Conservation (phyloP, 2,329 filamentous ascomycete species). For the Arthrobotrys conoides region DNA sequence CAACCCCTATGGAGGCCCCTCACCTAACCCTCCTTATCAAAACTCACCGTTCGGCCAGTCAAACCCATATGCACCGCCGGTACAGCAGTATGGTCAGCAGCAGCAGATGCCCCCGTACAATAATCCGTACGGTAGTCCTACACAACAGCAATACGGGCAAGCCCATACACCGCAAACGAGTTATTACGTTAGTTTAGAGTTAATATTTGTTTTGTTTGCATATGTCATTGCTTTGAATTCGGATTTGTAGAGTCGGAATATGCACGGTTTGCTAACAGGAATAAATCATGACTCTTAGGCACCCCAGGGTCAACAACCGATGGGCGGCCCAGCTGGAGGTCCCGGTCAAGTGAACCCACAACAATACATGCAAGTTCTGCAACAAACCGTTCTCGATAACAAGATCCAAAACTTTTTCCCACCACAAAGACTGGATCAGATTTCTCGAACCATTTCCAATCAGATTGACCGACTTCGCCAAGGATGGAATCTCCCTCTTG, state of each 20-base stretch:
- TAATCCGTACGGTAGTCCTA: conserved; percentile 40
- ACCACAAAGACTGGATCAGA: conserved; percentile 43
- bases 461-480: conserved; percentile 62
- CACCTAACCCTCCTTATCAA: conserved; percentile 27
- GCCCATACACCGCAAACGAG: conserved; percentile 37
- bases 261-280: not conserved
- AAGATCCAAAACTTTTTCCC: conserved; percentile 59
- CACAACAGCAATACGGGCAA: conserved; percentile 50
- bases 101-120: conserved; percentile 37
- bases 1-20: conserved; percentile 39
- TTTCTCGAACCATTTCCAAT: conserved; percentile 22
- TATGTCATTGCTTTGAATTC: conserved; percentile 17
- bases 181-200: conserved; percentile 59
- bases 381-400: conserved; percentile 59
- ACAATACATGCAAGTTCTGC: conserved; percentile 51
- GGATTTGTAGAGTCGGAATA: not conserved
- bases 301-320: conserved; percentile 51
- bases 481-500: conserved; percentile 64
- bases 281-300: conserved; percentile 4
- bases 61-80: conserved; percentile 49
- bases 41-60: conserved; percentile 41
- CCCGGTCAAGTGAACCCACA: conserved; percentile 52
- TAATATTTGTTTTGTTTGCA: conserved; percentile 10
- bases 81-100: conserved; percentile 47
- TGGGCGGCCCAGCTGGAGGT: conserved; percentile 35